phyloP scores from a whole-genome alignment of 2,329 filamentous ascomycete genomes.

The Epichloe uncinata region DNA sequence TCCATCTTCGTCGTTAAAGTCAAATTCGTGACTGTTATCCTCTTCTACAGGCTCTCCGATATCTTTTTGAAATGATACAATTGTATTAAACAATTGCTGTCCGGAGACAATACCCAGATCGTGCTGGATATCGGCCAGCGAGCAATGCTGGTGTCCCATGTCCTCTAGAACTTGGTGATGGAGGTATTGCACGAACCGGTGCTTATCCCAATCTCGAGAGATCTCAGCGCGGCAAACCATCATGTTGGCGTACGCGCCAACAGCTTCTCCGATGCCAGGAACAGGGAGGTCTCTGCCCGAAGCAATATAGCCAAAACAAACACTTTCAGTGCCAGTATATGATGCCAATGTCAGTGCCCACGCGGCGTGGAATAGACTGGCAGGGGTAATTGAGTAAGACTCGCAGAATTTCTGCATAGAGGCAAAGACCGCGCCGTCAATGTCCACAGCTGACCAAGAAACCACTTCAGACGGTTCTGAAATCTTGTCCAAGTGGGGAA shows the following conservation, averaged over 20 bases:
- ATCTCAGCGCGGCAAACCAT: conserved; percentile 34
- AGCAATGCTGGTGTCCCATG: conserved; percentile 35
- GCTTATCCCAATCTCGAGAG: conserved; percentile 8
- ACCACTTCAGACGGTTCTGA: background rate
- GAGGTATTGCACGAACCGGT: conserved; percentile 19
- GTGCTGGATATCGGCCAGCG: conserved; percentile 32
- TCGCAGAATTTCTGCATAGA: conserved; percentile 21
- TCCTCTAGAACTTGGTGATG: conserved; percentile 32
- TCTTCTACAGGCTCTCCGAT: background rate
- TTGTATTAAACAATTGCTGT: conserved; percentile 18
- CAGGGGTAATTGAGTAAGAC: conserved; percentile 29
- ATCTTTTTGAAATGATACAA: conserved; percentile 18
- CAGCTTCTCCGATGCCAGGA: conserved; percentile 30
- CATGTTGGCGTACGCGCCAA: conserved; percentile 43
- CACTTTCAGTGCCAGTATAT: conserved; percentile 32
- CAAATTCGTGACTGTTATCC: background rate
- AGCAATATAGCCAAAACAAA: conserved; percentile 40
- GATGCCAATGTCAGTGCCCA: conserved; percentile 37
- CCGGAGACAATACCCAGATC: conserved; percentile 12
- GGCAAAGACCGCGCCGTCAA: background rate
- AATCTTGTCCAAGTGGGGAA: conserved; percentile 2
- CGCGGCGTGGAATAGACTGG: conserved; percentile 35
- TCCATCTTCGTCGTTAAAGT: conserved; percentile 4
- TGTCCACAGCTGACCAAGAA: background rate
- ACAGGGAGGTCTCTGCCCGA: conserved; percentile 40